phyloP scores from a whole-genome alignment of 2,329 filamentous ascomycete genomes.

The Aureobasidium sp. region DNA sequence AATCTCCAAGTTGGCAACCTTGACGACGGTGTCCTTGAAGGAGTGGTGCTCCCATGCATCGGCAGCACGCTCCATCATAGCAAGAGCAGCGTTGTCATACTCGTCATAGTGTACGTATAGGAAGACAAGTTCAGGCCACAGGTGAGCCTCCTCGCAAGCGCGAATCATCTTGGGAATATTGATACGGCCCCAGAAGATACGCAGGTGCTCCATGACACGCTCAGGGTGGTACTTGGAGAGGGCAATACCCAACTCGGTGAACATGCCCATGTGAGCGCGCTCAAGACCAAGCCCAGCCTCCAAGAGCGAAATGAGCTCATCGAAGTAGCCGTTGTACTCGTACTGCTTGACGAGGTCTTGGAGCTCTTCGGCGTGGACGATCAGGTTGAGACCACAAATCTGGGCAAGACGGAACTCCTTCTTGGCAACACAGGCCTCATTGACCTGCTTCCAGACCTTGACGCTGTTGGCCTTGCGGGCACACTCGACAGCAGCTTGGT shows the following conservation, averaged over 20 bases:
- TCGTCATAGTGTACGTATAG: conserved; percentile 98
- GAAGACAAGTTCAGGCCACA: conserved; percentile 98
- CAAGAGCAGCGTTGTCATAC: conserved; percentile 91
- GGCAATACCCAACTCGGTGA: conserved; percentile 86
- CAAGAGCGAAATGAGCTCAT: conserved; percentile 88
- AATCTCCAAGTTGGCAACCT: conserved; percentile 97
- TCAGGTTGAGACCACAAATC: conserved; percentile 96
- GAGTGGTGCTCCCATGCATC: conserved; percentile 99
- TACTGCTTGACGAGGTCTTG: conserved; percentile 92
- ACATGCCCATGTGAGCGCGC: conserved; percentile 89
- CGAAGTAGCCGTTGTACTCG: conserved; percentile 94
- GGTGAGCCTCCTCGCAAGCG: conserved; percentile 84
- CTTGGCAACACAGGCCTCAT: conserved; percentile 90
- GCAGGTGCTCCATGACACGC: conserved; percentile 94
- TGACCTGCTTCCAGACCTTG: conserved; percentile 98
- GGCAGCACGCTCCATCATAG: conserved; percentile 94
- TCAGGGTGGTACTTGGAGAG: conserved; percentile 93
- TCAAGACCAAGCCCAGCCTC: conserved; percentile 75
- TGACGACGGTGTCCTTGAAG: conserved; percentile 97
- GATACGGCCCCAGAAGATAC: conserved; percentile 96
- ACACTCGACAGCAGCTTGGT: conserved; percentile 95
- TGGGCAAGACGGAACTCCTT: conserved; percentile 98
- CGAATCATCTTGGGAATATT: conserved; percentile 97
- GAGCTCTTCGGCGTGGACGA: conserved; percentile 93
- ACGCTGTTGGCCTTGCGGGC: conserved; percentile 98